These are phyloP conservation scores for Globisporangium nunn DNA, from an alignment of 352 stramenopile species.

Conservation along the genomic window DNA sequence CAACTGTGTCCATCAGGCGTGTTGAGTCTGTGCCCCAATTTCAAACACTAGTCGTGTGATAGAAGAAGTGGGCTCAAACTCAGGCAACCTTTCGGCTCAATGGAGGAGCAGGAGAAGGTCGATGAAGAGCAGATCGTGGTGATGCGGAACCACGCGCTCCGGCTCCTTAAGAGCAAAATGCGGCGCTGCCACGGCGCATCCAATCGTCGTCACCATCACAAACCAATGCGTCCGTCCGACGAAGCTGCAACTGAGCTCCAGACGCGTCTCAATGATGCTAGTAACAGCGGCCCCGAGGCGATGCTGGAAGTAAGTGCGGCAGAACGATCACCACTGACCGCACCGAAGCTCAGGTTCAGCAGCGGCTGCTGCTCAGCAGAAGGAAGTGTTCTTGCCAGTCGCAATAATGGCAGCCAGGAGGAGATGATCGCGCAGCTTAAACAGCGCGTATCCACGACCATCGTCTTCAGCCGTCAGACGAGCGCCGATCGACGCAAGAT, in stretches of 20 bases:
- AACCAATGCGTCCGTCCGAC: background rate
- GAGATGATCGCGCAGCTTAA: slow-evolving; percentile 6
- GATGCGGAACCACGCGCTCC: slow-evolving; percentile 14
- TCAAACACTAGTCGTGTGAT: too few relatives aligned
- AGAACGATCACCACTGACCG: background rate
- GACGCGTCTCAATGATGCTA: background rate
- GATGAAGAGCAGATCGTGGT: background rate
- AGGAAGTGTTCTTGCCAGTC: background rate
- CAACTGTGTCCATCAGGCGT: too few relatives aligned
- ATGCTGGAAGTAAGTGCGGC: too few relatives aligned
- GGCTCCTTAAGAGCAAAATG: slow-evolving; percentile 16
- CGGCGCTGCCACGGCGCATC: background rate
- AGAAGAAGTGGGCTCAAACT: too few relatives aligned
- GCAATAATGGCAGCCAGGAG: background rate
- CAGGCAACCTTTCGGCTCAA: too few relatives aligned
- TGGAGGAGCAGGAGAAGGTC: background rate
- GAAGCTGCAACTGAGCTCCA: too few relatives aligned
- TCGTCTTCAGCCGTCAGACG: background rate
- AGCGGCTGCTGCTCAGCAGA: background rate
- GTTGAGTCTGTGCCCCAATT: too few relatives aligned
- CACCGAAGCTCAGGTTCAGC: background rate
- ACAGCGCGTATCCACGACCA: background rate
- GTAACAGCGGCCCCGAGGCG: background rate
- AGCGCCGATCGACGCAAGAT: background rate
- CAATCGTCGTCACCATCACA: background rate